phyloP scores from a whole-genome alignment of 202 grass and related monocot species.

The Schoenoplectus tabernaemontani region DNA sequence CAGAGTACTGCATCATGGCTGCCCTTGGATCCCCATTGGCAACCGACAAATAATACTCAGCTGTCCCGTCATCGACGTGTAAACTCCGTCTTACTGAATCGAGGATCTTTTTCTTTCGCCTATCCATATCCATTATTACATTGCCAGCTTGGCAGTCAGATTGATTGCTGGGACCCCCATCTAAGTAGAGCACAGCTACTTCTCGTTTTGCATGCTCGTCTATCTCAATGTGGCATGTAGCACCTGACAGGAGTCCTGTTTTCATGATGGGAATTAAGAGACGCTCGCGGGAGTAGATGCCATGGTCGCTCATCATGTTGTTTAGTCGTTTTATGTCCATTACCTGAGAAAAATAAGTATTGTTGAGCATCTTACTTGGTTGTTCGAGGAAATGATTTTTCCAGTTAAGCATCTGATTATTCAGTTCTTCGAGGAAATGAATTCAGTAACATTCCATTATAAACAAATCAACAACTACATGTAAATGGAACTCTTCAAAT shows the following conservation, averaged over 20 bases:
- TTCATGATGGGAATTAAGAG: conserved; percentile 71
- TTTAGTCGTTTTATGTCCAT: conserved; percentile 80
- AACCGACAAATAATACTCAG: conserved; percentile 64
- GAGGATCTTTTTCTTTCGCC: conserved; percentile 45
- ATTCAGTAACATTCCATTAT: too few species aligned
- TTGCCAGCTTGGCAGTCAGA: conserved; percentile 4
- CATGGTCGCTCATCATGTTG: conserved; percentile 99
- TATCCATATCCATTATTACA: conserved; percentile 21
- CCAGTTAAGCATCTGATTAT: not conserved
- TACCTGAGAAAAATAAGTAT: conserved; percentile 34
- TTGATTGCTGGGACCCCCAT: conserved; percentile 38
- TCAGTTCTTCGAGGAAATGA: too few species aligned
- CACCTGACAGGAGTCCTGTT: conserved; percentile 41
- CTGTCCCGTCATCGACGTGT: conserved; percentile 70
- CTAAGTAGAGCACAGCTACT: conserved; percentile 66
- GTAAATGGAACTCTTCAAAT: too few species aligned
- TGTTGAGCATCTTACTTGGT: not conserved
- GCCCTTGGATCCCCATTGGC: conserved; percentile 70
- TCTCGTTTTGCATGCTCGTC: conserved; percentile 77
- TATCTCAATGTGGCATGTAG: conserved; percentile 80
- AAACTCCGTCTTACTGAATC: conserved; percentile 70
- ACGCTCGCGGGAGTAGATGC: conserved; percentile 85
- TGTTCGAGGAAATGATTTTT: not conserved
- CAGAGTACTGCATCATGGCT: conserved; percentile 70
- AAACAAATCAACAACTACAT: too few species aligned